Base-by-base conservation (phyloP, 345 rosid genomes). In the Citrus sp. region DNA sequence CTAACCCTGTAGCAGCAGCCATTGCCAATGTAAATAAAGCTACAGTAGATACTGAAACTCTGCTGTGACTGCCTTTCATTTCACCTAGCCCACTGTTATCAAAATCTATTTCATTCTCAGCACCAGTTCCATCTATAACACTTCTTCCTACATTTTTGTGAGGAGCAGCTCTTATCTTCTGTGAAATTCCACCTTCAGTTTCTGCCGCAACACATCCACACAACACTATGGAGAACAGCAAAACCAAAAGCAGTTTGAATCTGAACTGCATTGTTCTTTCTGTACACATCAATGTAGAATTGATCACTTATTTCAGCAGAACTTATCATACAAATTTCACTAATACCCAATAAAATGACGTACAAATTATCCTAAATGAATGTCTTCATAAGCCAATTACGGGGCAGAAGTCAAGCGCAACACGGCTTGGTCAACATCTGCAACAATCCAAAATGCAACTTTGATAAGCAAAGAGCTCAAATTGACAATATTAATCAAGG, bases 1-100 rank as follows among this genome's bases (percentile, higher is more conserved):
- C 98, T 70, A 97, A 87, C 78, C 99, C 99, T 76, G 99, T 93
- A 38, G 99, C 98, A 67, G 97, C 94, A 75, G 98, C 99, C 99
- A 97, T 97, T 56, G 94, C 98, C 88, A 97, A 87, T 37, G 98
- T 97, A 82, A 94, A 94, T 79, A 93, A 85, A 25, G 94, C 93
- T 79, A 97, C 99, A 0, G 97, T 93, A 38, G 99, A 93, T 78
- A 97, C 88, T 4, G 99, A 93, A 69, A 97, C 99, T 87, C 88
- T 87, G 80, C 73, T 87, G 78, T 84, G 84, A 56, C 55, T 86
- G 32, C 81, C 86, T 82, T 82, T 90, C 88, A 81, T 88, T 61
- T 87, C 90, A 30, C 87, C 88, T 71, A 77, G 64, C 59, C 85
- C 88, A 73, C 75, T 87, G 75, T 78, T 86, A 76, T 89, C 87